phyloP scores from a whole-genome alignment of 2,329 filamentous ascomycete genomes.

The Venturia nashicola region DNA sequence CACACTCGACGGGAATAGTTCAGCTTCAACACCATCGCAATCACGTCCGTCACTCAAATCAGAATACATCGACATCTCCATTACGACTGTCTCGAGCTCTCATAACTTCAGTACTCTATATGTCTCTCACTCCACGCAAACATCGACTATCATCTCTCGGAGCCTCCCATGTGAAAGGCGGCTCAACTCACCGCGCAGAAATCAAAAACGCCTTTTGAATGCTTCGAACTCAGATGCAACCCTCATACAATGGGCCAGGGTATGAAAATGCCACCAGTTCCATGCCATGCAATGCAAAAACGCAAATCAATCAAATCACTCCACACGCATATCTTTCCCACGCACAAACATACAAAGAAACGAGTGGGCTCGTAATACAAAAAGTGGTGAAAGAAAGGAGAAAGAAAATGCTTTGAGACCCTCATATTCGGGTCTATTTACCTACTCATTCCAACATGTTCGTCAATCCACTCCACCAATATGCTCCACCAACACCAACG shows the following conservation, averaged over 20 bases:
- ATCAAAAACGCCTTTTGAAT: background rate
- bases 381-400: background rate
- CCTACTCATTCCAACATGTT: too few relatives aligned
- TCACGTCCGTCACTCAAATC: too few relatives aligned
- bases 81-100: too few relatives aligned
- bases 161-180: too few relatives aligned
- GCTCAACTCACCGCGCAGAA: too few relatives aligned
- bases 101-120: too few relatives aligned
- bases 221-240: background rate
- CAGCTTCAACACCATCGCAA: too few relatives aligned
- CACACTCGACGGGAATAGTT: too few relatives aligned
- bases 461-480: background rate
- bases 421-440: too few relatives aligned
- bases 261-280: conserved; percentile 1
- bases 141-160: too few relatives aligned
- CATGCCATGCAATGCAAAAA: conserved; percentile 5
- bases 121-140: too few relatives aligned
- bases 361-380: background rate
- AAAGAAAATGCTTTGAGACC: background rate
- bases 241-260: background rate
- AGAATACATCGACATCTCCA: too few relatives aligned
- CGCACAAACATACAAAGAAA: background rate
- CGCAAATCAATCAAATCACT: background rate
- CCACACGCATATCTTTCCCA: background rate
- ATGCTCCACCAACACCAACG: background rate